Percentiles rank a stretch among this genome's conserved stretches.
phyloP scores from a whole-genome alignment of 495 filamentous ascomycete genomes.

The Talaromyces wortmannii region DNA sequence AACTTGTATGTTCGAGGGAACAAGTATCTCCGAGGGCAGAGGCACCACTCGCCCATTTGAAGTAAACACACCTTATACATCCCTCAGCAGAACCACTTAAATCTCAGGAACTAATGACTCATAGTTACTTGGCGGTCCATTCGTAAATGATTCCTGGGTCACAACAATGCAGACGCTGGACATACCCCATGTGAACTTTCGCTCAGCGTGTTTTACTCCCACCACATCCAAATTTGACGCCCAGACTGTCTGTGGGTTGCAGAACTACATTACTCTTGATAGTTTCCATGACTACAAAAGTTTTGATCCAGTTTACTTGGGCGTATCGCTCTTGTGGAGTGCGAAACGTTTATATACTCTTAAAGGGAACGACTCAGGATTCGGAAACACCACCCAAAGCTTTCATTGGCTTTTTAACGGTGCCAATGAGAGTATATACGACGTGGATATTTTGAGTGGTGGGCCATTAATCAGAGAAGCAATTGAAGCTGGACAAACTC shows the following conservation, averaged over 20 bases:
- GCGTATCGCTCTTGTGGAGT: constrained; percentile 4
- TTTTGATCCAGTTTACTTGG: constrained; percentile 2
- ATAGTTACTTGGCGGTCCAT: constrained; percentile 1
- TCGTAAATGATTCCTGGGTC: constrained; percentile 2
- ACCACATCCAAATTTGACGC: constrained; percentile 4
- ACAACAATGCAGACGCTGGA: constrained; percentile 1
- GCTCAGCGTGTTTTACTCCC: constrained; percentile 4
- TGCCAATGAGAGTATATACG: neutral
- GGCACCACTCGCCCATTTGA: constrained; percentile 5
- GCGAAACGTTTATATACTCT: constrained; percentile 3
- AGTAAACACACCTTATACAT: neutral
- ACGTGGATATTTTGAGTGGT: constrained; percentile 4
- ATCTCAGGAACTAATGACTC: neutral
- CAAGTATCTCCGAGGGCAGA: constrained; percentile 3
- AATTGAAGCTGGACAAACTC: constrained; percentile 3
- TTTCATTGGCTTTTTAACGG: constrained; percentile 6
- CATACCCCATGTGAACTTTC: neutral
- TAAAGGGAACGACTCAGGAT: neutral
- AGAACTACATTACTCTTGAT: constrained; percentile 1
- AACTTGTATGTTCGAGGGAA: constrained; percentile 5
- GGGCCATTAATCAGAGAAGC: neutral
- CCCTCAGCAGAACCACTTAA: neutral
- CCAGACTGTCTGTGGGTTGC: constrained; percentile 1
- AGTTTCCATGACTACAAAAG: neutral
- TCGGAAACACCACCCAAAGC: constrained; percentile 5